Evolutionary conservation across 805 yeast genomes (phyloP), one percentile per base, ranked within the genome.

Genomic region (Saturnispora ahearnii): DNA sequence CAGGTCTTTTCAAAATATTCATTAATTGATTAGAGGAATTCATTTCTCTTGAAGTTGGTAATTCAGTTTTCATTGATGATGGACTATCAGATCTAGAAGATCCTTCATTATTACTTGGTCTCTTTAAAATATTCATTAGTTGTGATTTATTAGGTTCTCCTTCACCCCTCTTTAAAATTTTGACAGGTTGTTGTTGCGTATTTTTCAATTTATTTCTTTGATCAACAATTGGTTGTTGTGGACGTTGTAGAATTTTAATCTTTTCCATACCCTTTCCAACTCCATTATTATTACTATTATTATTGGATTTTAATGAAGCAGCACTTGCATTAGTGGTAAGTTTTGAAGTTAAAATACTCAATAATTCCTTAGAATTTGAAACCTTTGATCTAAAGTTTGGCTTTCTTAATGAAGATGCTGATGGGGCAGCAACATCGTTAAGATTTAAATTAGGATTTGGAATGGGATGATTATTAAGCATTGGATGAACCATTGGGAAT

Each of bases 361-460:
- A 51, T 30, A 68, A 45, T 51, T 66, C 64, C 44, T 62, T 63
- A 48, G 68, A 61, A 46, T 67, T 60, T 1, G 66, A 56, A 48
- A 59, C 64, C 37, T 61, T 63, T n/a, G 68, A 60, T 44, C 62
- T 61, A 32, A 56, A 56, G 48, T 58, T 57, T n/a, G 71, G 70
- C 49, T 61, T 67, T 42, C 58, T 59, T 34, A 67, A 57, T 2
- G 65, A 52, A 2, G 66, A 63, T 8, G 67, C 64, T 18, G 61
- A 62, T 29, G 70, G 70, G 6, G 65, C 64, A 33, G 50, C 31
- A 48, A 45, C 52, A 29, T 36, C 48, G 31, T 46, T 51, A n/a
- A 15, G 40, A 18, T 18, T 15, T 10, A 22, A 8, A 9, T 18
- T 36, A 9, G 24, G 22, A 36, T 21, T 36, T 18, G 40, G 40